These are phyloP conservation scores for Aspergillus fijiensis DNA, from an alignment of 2,329 filamentous ascomycete species.

Conservation along the genomic window DNA sequence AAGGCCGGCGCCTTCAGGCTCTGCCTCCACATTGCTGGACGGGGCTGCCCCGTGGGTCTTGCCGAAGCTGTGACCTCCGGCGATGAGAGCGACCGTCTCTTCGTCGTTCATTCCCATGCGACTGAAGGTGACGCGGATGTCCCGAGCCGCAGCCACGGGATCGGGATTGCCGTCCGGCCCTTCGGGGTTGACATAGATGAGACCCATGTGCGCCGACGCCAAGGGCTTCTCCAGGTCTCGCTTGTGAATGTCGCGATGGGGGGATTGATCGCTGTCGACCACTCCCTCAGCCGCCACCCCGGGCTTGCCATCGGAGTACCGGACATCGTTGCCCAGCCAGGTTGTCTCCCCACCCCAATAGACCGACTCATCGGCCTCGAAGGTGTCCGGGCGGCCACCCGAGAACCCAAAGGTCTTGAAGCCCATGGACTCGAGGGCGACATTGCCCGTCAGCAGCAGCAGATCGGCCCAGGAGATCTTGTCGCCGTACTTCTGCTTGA, in stretches of 20 bases:
- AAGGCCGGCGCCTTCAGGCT: slow-evolving; percentile 65
- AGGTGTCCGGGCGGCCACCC: slow-evolving; percentile 69
- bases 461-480: slow-evolving; percentile 81
- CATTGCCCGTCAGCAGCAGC: slow-evolving; percentile 69
- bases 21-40: slow-evolving; percentile 62
- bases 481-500: slow-evolving; percentile 82
- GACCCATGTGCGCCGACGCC: slow-evolving; percentile 68
- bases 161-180: slow-evolving; percentile 72
- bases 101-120: slow-evolving; percentile 84
- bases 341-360: slow-evolving; percentile 76
- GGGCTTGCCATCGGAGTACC: slow-evolving; percentile 49
- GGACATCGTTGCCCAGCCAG: slow-evolving; percentile 73
- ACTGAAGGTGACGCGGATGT: slow-evolving; percentile 72
- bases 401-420: slow-evolving; percentile 72
- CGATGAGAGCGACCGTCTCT: slow-evolving; percentile 77
- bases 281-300: slow-evolving; percentile 33
- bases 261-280: slow-evolving; percentile 2
- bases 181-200: slow-evolving; percentile 82
- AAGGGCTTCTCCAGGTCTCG: slow-evolving; percentile 68
- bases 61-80: slow-evolving; percentile 74
- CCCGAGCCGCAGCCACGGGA: slow-evolving; percentile 65
- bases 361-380: slow-evolving; percentile 71
- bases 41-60: slow-evolving; percentile 76
- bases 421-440: slow-evolving; percentile 74
- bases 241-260: slow-evolving; percentile 50